Evolutionary conservation across 441 rosid species (phyloP).

Genomic region (Gossypium aridum): DNA sequence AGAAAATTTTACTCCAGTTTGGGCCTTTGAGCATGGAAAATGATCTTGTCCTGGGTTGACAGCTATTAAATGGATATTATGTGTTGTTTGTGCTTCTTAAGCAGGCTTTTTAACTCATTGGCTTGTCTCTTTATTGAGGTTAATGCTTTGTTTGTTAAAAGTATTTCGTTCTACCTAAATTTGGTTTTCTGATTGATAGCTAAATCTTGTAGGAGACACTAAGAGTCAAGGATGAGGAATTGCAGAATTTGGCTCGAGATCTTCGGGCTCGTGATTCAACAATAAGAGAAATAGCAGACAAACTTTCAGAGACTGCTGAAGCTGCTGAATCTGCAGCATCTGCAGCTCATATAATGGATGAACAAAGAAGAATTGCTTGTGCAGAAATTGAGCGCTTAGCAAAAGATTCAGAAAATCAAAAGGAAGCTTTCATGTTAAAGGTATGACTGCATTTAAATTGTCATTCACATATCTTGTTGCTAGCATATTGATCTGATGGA

Average conservation of each 20-base stretch:
- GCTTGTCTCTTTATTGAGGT: background rate
- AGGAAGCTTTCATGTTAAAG: slow-evolving; percentile 46
- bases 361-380: slow-evolving; percentile 73
- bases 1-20: background rate
- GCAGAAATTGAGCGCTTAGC: slow-evolving; percentile 65
- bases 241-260: slow-evolving; percentile 79
- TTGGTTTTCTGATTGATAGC: slow-evolving; percentile 1
- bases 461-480: background rate
- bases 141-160: background rate
- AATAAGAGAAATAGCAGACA: slow-evolving; percentile 87
- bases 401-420: slow-evolving; percentile 48
- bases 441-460: slow-evolving; percentile 24
- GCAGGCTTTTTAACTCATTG: background rate
- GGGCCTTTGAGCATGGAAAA: background rate
- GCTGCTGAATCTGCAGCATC: slow-evolving; percentile 96
- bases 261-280: slow-evolving; percentile 89
- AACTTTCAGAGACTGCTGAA: slow-evolving; percentile 96
- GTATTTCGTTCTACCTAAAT: background rate
- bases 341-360: slow-evolving; percentile 89
- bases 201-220: slow-evolving; percentile 72
- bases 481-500: background rate
- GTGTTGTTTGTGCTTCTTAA: background rate
- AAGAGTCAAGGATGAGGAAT: slow-evolving; percentile 91
- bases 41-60: background rate
- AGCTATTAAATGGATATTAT: background rate